Evolutionary conservation across 2,329 filamentous ascomycete genomes (phyloP).

Genomic region (Ambrosiella beaveri): DNA sequence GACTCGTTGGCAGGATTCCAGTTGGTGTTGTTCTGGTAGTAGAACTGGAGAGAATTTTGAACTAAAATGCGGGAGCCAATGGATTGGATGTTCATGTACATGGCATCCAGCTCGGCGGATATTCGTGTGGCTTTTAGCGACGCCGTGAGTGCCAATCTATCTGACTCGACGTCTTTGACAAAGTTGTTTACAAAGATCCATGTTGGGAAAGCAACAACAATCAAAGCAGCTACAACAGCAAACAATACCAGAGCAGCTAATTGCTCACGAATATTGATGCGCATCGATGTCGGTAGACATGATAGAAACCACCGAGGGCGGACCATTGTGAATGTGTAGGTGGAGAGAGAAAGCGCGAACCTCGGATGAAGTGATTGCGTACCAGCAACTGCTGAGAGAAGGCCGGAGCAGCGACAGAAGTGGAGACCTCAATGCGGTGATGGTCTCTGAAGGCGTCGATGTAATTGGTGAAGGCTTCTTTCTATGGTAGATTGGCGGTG

Average conservation of each 20-base stretch:
- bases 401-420: background rate
- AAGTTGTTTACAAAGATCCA: slow-evolving; percentile 41
- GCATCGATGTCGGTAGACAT: slow-evolving; percentile 34
- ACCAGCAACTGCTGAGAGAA: background rate
- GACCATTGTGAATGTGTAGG: slow-evolving; percentile 7
- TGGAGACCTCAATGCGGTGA: background rate
- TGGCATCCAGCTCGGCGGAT: slow-evolving; percentile 58
- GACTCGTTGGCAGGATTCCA: slow-evolving; percentile 48
- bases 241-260: slow-evolving; percentile 63
- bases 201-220: slow-evolving; percentile 64
- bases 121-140: slow-evolving; percentile 75
- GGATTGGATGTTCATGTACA: slow-evolving; percentile 56
- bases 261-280: slow-evolving; percentile 77
- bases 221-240: slow-evolving; percentile 55
- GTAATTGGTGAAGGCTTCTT: no score
- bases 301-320: slow-evolving; percentile 10
- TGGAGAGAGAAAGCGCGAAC: background rate
- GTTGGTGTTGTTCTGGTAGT: slow-evolving; percentile 42
- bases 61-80: slow-evolving; percentile 50
- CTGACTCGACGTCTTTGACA: slow-evolving; percentile 34
- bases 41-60: slow-evolving; percentile 33
- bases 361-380: background rate
- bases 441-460: background rate
- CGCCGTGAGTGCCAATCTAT: slow-evolving; percentile 58
- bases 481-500: background rate